Percentiles rank a stretch among this genome's conserved stretches.
Conservation (phyloP, 1,284 basidiomycete genomes). For the Tetrapyrgos nigripes region DNA sequence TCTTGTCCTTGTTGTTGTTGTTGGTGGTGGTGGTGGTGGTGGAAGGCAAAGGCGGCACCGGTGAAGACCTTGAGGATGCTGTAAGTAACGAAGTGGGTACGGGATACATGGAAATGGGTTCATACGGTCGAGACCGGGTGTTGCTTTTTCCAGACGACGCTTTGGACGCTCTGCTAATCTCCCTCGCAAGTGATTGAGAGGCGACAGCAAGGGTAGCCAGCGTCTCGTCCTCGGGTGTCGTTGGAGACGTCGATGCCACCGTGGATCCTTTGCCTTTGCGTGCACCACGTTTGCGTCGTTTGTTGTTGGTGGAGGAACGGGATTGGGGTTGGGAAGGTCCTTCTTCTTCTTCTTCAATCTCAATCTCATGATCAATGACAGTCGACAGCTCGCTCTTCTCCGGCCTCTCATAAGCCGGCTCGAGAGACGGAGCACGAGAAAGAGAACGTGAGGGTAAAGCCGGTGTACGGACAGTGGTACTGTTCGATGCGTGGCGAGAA, state of each 20-base stretch:
- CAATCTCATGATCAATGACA: constrained; percentile 59
- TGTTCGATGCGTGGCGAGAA: constrained; percentile 59
- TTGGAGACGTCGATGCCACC: constrained; percentile 30
- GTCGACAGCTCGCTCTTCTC: constrained; percentile 52
- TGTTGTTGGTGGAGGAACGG: constrained; percentile 69
- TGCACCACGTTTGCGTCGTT: constrained; percentile 80
- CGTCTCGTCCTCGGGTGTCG: constrained; percentile 54
- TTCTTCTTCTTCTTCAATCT: constrained; percentile 47
- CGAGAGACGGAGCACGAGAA: constrained; percentile 65
- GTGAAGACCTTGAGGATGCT: constrained; percentile 16
- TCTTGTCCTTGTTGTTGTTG: constrained; percentile 49
- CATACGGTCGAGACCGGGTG: constrained; percentile 33
- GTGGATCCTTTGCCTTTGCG: constrained; percentile 66
- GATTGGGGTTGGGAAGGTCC: constrained; percentile 43
- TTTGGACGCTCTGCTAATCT: constrained; percentile 71
- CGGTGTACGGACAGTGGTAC: constrained; percentile 51
- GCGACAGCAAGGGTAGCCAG: constrained; percentile 78
- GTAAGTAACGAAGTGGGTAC: constrained; percentile 44
- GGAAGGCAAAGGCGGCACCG: constrained; percentile 24
- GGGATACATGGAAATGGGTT: constrained; percentile 48
- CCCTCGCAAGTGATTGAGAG: constrained; percentile 83
- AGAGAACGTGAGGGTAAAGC: constrained; percentile 59
- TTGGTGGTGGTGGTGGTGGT: constrained; percentile 21
- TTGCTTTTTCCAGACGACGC: constrained; percentile 29
- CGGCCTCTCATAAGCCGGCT: constrained; percentile 56